Conservation (phyloP, 176 grass and related monocot genomes). For the Triticum aestivum region IWGSC_CS_RefSeq_v2.1 NC_057796.1:292591857-292592356, state of each 20-base stretch:
- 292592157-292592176: not conserved
- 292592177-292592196: not conserved
- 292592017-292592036: not conserved
- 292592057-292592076: not conserved
- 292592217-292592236: not conserved
- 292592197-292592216: not conserved
- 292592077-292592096: not conserved
- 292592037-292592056: not conserved
- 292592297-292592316: not conserved
- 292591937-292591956: not conserved
- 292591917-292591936: not conserved
- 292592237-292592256: not conserved
- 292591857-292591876: not conserved
- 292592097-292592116: not conserved
- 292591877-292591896: not conserved
- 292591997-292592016: not conserved
- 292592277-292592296: not conserved
- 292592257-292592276: not conserved
- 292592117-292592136: too few species aligned
- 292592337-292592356: not conserved
- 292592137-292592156: not conserved
- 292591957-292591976: not conserved
- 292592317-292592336: not conserved
- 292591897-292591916: not conserved
- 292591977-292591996: not conserved